Conservation (phyloP, 1,139 yeast genomes). For the Yamadazyma atlantica region DNA sequence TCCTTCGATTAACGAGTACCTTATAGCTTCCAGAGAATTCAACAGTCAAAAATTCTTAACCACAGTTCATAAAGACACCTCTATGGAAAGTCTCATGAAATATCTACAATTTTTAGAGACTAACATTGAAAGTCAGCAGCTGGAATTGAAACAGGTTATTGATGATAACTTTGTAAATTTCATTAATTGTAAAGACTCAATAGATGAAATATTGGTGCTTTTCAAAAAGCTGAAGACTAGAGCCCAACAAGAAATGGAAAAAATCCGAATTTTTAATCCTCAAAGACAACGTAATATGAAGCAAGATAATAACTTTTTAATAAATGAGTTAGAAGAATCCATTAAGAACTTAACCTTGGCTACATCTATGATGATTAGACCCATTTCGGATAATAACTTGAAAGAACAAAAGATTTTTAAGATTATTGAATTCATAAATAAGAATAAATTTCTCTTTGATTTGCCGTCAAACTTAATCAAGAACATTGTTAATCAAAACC, state of each 20-base stretch:
- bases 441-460: constrained; percentile 65
- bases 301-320: constrained; percentile 20
- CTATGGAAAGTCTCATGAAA: constrained; percentile 58
- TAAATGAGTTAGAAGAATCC: constrained; percentile 43
- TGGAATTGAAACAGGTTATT: constrained; percentile 63
- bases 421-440: constrained; percentile 62
- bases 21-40: constrained; percentile 73
- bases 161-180: constrained; percentile 74
- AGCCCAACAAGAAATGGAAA: constrained; percentile 38
- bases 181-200: constrained; percentile 68
- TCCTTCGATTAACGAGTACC: constrained; percentile 50
- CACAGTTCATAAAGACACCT: constrained; percentile 67
- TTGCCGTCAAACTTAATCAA: constrained; percentile 61
- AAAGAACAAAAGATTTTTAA: constrained; percentile 60
- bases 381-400: constrained; percentile 64
- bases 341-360: constrained; percentile 50
- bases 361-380: constrained; percentile 72
- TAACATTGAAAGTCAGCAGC: constrained; percentile 64
- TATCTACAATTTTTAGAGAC: constrained; percentile 61
- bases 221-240: constrained; percentile 37
- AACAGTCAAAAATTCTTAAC: constrained; percentile 69
- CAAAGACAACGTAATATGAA: constrained; percentile 22
- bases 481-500: constrained; percentile 61
- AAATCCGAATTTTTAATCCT: constrained; percentile 41
- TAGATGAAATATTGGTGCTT: constrained; percentile 36